phyloP scores from a whole-genome alignment of 139 green algal genomes.

The Zygnema circumcarinatum region DNA sequence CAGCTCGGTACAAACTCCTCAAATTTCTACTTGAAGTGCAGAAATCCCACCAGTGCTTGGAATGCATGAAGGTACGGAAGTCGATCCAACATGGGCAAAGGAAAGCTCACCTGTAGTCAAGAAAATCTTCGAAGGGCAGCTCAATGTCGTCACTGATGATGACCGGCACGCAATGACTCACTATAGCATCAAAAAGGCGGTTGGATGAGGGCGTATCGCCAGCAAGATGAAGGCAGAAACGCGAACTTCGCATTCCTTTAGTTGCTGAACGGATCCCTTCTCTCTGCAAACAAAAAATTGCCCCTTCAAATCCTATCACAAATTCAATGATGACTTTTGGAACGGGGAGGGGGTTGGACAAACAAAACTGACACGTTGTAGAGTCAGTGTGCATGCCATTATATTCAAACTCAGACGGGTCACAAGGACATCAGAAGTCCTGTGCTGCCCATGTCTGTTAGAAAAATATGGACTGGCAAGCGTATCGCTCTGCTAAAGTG shows the following conservation, averaged over 20 bases:
- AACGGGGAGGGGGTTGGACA: not conserved
- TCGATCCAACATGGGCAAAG: not conserved
- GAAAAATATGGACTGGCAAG: too few species aligned
- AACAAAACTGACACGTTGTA: constrained; percentile 2
- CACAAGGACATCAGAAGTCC: too few species aligned
- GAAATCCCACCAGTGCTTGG: too few species aligned
- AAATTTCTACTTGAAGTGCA: too few species aligned
- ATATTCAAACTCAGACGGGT: too few species aligned
- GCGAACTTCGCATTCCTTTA: constrained; percentile 23
- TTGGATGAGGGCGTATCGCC: constrained; percentile 50
- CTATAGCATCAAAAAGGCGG: constrained; percentile 47
- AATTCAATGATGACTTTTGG: not conserved
- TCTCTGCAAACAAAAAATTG: not conserved
- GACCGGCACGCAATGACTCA: constrained; percentile 47
- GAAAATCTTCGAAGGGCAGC: constrained; percentile 37
- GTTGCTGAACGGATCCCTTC: constrained; percentile 17
- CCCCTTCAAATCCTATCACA: not conserved
- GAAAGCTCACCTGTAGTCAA: constrained; percentile 25
- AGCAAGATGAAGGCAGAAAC: constrained; percentile 40
- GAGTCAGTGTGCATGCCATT: not conserved
- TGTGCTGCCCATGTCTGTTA: too few species aligned
- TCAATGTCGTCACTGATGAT: constrained; percentile 51
- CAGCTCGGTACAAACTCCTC: too few species aligned
- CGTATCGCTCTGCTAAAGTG: too few species aligned
- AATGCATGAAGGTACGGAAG: too few species aligned